These are phyloP conservation scores for Fraxinus anomala DNA, from an alignment of 257 asterid genomes.

Conservation along the genomic window DNA sequence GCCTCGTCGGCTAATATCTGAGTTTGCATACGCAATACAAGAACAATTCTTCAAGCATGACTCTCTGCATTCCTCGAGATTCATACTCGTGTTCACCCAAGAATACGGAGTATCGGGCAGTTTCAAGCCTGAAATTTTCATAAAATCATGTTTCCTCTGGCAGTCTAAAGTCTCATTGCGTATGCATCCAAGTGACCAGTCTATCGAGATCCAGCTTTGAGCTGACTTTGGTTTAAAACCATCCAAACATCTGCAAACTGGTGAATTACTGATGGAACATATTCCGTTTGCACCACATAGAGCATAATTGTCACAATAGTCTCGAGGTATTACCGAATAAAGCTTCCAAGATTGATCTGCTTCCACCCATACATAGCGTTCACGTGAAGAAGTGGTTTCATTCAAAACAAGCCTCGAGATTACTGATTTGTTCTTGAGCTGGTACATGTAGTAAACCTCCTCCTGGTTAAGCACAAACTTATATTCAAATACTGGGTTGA, in stretches of 20 bases:
- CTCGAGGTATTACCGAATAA: background rate
- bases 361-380: constrained; percentile 6
- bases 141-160: background rate
- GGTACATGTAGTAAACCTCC: constrained; percentile 4
- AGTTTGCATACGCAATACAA: constrained; percentile 34
- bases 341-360: constrained; percentile 3
- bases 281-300: background rate
- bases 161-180: background rate
- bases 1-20: constrained; percentile 19
- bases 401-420: background rate
- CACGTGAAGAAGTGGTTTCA: background rate
- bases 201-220: background rate
- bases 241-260: background rate
- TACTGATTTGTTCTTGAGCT: background rate
- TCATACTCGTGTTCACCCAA: background rate
- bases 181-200: background rate
- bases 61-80: constrained; percentile 23
- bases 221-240: background rate
- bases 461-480: background rate
- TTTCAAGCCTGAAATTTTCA: background rate
- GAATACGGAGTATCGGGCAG: background rate
- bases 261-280: background rate
- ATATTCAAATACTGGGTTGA: background rate
- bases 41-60: constrained; percentile 39
- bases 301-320: constrained; percentile 2